These are phyloP conservation scores for Wickerhamomyces sp. DNA, from an alignment of 1,139 yeast genomes.

Conservation along the genomic window DNA sequence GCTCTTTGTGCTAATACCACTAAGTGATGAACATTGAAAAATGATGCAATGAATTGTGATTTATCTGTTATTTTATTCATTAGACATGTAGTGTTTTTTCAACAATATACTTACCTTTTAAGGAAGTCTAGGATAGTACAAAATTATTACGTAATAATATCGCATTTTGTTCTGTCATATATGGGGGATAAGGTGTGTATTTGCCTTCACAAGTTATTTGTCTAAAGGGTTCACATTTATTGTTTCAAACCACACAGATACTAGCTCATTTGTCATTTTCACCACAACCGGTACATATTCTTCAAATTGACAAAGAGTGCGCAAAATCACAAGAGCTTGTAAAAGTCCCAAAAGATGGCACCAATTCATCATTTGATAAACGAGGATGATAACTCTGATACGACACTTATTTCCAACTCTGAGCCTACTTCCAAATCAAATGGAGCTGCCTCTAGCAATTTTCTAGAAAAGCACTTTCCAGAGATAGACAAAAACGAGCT, in stretches of 20 bases:
- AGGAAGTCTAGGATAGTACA: slow-evolving; percentile 1
- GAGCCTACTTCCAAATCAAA: background rate
- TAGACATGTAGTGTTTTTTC: background rate
- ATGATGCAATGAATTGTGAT: background rate
- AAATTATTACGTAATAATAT: too few species aligned
- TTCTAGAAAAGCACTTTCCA: slow-evolving; percentile 22
- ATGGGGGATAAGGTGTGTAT: too few species aligned
- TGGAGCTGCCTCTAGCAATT: background rate
- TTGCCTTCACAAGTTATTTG: too few species aligned
- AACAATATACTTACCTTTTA: background rate
- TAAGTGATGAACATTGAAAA: background rate
- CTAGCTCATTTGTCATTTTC: too few species aligned
- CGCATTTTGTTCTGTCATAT: too few species aligned
- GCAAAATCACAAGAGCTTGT: background rate
- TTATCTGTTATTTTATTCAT: background rate
- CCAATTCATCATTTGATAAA: slow-evolving; percentile 8
- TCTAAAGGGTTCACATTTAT: too few species aligned
- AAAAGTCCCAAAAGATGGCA: slow-evolving; percentile 4
- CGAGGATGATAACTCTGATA: background rate
- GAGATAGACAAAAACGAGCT: slow-evolving; percentile 36
- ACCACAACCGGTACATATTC: too few species aligned
- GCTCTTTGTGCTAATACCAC: slow-evolving; percentile 68
- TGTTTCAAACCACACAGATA: too few species aligned
- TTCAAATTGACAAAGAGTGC: background rate
- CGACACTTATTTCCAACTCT: background rate